Conservation (phyloP, 2,329 filamentous ascomycete species). For the Teratosphaeria zuluensis region DNA sequence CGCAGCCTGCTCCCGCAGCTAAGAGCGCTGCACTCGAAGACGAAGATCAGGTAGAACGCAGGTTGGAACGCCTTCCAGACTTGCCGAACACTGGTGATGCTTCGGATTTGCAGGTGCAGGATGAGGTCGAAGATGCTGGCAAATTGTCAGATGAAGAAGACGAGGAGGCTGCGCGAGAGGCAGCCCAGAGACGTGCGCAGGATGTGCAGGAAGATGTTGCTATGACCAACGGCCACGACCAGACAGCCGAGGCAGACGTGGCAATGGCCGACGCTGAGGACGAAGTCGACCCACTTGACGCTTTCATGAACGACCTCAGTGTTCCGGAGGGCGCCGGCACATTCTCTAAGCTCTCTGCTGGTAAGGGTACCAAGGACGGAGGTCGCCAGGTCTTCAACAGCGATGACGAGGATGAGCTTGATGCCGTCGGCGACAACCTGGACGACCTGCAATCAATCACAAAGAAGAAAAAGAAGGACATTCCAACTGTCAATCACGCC, state of each 20-base stretch:
- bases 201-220: slow-evolving; percentile 38
- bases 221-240: slow-evolving; percentile 32
- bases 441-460: slow-evolving; percentile 54
- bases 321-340: slow-evolving; percentile 35
- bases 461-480: slow-evolving; percentile 86
- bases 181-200: slow-evolving; percentile 63
- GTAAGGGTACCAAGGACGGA: slow-evolving; percentile 43
- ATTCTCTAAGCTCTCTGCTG: slow-evolving; percentile 27
- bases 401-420: slow-evolving; percentile 59
- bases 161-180: slow-evolving; percentile 74
- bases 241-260: slow-evolving; percentile 7
- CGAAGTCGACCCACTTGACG: slow-evolving; percentile 80
- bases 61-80: slow-evolving; percentile 81
- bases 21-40: slow-evolving; percentile 64
- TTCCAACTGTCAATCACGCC: slow-evolving; percentile 76
- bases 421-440: slow-evolving; percentile 55
- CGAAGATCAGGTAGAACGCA: slow-evolving; percentile 76
- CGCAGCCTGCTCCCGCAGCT: slow-evolving; percentile 40
- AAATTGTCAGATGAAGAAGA: slow-evolving; percentile 77
- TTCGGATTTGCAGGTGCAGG: slow-evolving; percentile 37
- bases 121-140: slow-evolving; percentile 46
- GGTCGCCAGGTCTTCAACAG: slow-evolving; percentile 84
- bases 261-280: slow-evolving; percentile 49
- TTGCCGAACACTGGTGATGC: slow-evolving; percentile 49
- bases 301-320: slow-evolving; percentile 76